A percentile compares a stretch with the other conserved stretches of the same genome.
Conservation (phyloP, 1,284 basidiomycete genomes). For the Microbotryomycetes sp. region DNA sequence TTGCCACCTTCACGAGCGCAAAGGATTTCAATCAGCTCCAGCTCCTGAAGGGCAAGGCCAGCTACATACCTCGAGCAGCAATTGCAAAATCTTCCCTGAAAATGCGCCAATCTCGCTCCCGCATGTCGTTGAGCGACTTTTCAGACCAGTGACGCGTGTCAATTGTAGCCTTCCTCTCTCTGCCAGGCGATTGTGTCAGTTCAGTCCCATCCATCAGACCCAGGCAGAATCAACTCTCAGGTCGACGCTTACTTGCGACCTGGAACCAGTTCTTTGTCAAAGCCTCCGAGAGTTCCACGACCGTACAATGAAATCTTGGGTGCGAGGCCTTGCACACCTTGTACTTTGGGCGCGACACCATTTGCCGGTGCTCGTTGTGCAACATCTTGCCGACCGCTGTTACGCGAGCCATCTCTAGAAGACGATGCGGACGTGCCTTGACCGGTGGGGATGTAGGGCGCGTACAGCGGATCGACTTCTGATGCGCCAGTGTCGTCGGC, state of each 20-base stretch:
- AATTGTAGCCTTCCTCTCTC: constrained; percentile 55
- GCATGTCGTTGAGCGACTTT: constrained; percentile 90
- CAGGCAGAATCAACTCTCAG: not conserved
- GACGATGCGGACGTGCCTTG: not conserved
- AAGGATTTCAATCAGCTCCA: not conserved
- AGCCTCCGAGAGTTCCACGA: constrained; percentile 3
- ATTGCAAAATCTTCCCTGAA: constrained; percentile 99
- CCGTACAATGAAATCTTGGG: constrained; percentile 8
- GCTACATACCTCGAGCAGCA: constrained; percentile 65
- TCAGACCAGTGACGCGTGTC: constrained; percentile 97
- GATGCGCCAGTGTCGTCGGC: constrained; percentile 74
- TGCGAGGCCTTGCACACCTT: not conserved
- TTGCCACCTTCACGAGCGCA: constrained; percentile 59
- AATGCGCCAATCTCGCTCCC: constrained; percentile 97
- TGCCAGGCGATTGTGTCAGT: too few relatives aligned
- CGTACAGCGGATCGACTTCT: constrained; percentile 39
- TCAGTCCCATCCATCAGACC: too few relatives aligned
- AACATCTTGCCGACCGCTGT: not conserved
- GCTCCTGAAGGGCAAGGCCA: not conserved
- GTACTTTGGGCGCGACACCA: constrained; percentile 1
- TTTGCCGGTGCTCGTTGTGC: constrained; percentile 3
- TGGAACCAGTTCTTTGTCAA: not conserved
- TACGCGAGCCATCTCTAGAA: not conserved
- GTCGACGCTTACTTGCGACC: not conserved
- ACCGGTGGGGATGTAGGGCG: constrained; percentile 19